These are phyloP conservation scores for Metschnikowia shivogae DNA, from an alignment of 805 yeast genomes.

Conservation along the genomic window DNA sequence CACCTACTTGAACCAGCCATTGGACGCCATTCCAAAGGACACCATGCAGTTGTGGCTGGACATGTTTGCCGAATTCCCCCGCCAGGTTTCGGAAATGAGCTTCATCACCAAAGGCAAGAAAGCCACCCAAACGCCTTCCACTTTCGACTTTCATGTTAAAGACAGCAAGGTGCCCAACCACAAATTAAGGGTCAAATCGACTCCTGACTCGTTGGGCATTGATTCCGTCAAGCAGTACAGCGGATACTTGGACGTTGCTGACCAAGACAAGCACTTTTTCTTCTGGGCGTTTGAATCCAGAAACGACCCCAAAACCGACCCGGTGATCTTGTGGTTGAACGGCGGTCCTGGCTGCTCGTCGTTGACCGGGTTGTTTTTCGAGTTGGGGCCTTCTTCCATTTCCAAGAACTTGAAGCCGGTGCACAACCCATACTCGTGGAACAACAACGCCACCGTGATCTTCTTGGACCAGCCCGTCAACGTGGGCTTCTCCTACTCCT, in stretches of 20 bases:
- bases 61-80: conserved; percentile 57
- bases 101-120: conserved; percentile 49
- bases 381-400: conserved; percentile 83
- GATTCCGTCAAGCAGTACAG: conserved; percentile 80
- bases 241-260: conserved; percentile 79
- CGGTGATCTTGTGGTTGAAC: conserved; percentile 85
- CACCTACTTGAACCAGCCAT: conserved; percentile 47
- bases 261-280: conserved; percentile 85
- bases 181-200: conserved; percentile 18
- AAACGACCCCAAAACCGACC: conserved; percentile 70
- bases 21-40: conserved; percentile 45
- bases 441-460: conserved; percentile 81
- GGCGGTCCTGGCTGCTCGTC: conserved; percentile 98
- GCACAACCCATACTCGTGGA: conserved; percentile 86
- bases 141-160: conserved; percentile 37
- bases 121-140: conserved; percentile 16
- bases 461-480: conserved; percentile 93
- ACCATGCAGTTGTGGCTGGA: conserved; percentile 58
- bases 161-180: conserved; percentile 38
- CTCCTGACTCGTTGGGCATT: conserved; percentile 50
- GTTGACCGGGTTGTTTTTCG: conserved; percentile 83
- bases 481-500: conserved; percentile 85
- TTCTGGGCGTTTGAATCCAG: conserved; percentile 90
- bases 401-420: conserved; percentile 64
- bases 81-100: conserved; percentile 46